Evolutionary conservation across 2,329 filamentous ascomycete species (phyloP).

Genomic region (Scytalidium lignicola): DNA sequence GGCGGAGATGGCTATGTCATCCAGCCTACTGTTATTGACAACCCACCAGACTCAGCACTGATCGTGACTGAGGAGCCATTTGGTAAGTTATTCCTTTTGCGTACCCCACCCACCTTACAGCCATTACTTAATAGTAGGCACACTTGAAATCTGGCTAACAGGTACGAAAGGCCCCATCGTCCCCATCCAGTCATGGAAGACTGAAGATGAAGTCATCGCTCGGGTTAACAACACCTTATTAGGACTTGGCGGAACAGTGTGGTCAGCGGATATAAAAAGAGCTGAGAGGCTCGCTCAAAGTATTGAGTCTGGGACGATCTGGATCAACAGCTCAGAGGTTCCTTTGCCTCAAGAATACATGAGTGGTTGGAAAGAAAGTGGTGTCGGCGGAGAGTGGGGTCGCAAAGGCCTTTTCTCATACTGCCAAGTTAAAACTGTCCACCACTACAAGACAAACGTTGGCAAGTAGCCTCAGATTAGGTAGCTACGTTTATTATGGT

Average conservation of each 20-base stretch:
- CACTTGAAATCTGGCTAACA: neutral
- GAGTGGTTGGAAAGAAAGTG: slow-evolving; percentile 29
- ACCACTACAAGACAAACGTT: slow-evolving; percentile 16
- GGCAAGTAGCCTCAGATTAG: too few species aligned
- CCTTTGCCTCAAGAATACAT: slow-evolving; percentile 37
- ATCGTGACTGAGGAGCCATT: slow-evolving; percentile 58
- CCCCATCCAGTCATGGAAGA: slow-evolving; percentile 55
- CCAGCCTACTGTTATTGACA: slow-evolving; percentile 52
- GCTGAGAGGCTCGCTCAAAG: slow-evolving; percentile 48
- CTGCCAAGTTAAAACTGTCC: slow-evolving; percentile 17
- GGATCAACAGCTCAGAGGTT: slow-evolving; percentile 52
- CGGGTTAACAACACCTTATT: slow-evolving; percentile 48
- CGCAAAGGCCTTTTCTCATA: slow-evolving; percentile 22
- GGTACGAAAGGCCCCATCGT: slow-evolving; percentile 47
- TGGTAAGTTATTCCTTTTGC: slow-evolving; percentile 32
- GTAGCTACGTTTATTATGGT: too few species aligned
- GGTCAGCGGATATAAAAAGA: slow-evolving; percentile 45
- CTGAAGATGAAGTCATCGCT: slow-evolving; percentile 53
- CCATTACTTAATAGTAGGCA: slow-evolving; percentile 2
- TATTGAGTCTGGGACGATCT: slow-evolving; percentile 54
- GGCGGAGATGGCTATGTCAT: slow-evolving; percentile 50
- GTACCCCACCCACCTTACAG: too few species aligned
- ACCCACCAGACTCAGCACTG: slow-evolving; percentile 48
- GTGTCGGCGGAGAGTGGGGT: slow-evolving; percentile 28
- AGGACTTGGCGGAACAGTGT: slow-evolving; percentile 54